Percentiles rank a stretch among this genome's conserved stretches.
These are phyloP conservation scores for Fistulina hepatica DNA, from an alignment of 1,284 basidiomycete species.

Conservation along the genomic window DNA sequence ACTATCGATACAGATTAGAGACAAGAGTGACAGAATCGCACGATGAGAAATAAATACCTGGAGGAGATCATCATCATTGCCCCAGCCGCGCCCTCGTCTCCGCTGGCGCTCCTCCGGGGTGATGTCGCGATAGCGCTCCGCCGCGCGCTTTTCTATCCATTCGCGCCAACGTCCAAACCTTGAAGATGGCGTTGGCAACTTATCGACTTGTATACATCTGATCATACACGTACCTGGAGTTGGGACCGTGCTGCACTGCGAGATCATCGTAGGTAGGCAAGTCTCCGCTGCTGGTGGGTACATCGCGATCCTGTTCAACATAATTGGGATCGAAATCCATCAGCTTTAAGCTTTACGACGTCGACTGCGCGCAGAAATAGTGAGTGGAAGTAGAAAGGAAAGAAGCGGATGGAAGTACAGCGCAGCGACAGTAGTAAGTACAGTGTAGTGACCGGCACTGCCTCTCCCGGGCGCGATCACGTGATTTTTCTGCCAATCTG, in stretches of 20 bases:
- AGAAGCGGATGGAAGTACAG: too few relatives aligned
- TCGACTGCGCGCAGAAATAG: too few relatives aligned
- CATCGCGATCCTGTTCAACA: constrained; percentile 47
- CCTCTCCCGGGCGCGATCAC: too few relatives aligned
- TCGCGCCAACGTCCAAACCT: constrained; percentile 75
- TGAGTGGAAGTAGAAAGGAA: too few relatives aligned
- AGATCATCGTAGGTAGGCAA: constrained; percentile 72
- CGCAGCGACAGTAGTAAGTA: too few relatives aligned
- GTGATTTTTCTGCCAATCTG: too few relatives aligned
- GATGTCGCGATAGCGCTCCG: constrained; percentile 61
- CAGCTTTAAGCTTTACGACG: too few relatives aligned
- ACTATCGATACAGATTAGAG: background rate
- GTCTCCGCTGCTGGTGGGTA: constrained; percentile 33
- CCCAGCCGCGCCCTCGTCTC: constrained; percentile 61
- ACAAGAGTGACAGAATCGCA: background rate
- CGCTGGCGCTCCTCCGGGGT: constrained; percentile 46
- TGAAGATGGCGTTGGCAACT: background rate
- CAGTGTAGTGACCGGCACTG: too few relatives aligned
- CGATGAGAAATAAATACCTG: constrained; percentile 2
- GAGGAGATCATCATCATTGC: constrained; percentile 22
- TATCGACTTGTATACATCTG: constrained; percentile 2
- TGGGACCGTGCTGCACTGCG: constrained; percentile 58
- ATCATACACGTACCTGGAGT: constrained; percentile 46
- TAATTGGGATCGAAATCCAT: too few relatives aligned
- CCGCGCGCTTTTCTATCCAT: constrained; percentile 83